Percentiles rank a stretch among this genome's conserved stretches.
Conservation (phyloP, 2,329 filamentous ascomycete genomes). For the Diaporthe citrichinensis region DNA sequence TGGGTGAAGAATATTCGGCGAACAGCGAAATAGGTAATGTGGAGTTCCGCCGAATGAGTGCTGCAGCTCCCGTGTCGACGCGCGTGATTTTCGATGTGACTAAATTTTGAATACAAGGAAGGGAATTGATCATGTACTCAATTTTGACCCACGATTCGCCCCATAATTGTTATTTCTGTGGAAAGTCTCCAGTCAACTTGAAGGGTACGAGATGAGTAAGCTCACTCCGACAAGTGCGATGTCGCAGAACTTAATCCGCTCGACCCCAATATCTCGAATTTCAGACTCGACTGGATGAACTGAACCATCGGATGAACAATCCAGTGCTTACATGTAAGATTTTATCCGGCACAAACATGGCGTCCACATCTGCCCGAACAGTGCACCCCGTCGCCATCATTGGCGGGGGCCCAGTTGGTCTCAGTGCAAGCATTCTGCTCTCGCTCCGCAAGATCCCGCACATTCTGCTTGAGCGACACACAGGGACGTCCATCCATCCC, state of each 20-base stretch:
- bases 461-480: slow-evolving; percentile 41
- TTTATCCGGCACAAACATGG: neutral
- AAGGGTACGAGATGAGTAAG: neutral
- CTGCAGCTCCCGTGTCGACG: no score
- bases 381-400: slow-evolving; percentile 34
- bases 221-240: neutral
- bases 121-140: no score
- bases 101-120: no score
- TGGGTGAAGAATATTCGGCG: no score
- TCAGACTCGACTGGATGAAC: neutral
- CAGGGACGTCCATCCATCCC: slow-evolving; percentile 41
- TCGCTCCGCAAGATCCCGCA: slow-evolving; percentile 41
- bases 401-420: slow-evolving; percentile 40
- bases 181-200: neutral
- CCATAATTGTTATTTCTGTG: neutral
- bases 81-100: no score
- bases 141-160: neutral
- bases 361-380: neutral
- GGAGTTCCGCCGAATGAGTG: no score
- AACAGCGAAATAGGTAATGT: no score
- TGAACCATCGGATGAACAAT: neutral
- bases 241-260: neutral
- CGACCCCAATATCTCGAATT: neutral
- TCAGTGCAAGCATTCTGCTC: slow-evolving; percentile 39
- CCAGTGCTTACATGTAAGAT: no score